Evolutionary conservation across 768 basidiomycete genomes (phyloP).

Genomic region (Macrocybe gigantea): DNA sequence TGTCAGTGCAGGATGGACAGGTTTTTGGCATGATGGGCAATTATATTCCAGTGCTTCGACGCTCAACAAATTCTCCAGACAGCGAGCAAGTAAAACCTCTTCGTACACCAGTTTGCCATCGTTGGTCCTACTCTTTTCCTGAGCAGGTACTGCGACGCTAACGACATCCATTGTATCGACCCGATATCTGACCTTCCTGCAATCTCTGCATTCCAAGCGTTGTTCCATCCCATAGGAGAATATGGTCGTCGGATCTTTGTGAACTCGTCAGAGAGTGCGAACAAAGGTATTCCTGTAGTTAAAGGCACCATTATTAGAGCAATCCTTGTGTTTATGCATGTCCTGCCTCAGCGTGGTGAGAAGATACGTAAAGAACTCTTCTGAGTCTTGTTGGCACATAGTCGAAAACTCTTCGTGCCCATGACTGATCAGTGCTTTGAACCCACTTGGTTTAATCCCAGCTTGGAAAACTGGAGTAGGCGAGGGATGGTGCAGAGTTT

Average conservation of each 20-base stretch:
- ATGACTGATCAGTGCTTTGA: conserved; percentile 87
- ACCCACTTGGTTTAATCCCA: conserved; percentile 75
- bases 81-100: conserved; percentile 53
- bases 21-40: conserved; percentile 69
- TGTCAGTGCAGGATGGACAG: conserved; percentile 31
- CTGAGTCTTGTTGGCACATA: conserved; percentile 96
- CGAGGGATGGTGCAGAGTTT: conserved; percentile 16
- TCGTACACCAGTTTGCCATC: conserved; percentile 63
- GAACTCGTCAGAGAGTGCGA: background rate
- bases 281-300: background rate
- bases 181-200: conserved; percentile 77
- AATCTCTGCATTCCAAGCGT: conserved; percentile 74
- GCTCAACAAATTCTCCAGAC: conserved; percentile 53
- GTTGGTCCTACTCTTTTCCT: conserved; percentile 44
- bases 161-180: conserved; percentile 71
- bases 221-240: conserved; percentile 88
- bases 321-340: conserved; percentile 41
- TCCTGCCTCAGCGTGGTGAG: conserved; percentile 68
- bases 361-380: conserved; percentile 88
- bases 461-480: conserved; percentile 66
- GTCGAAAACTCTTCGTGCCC: conserved; percentile 93
- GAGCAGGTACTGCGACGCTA: conserved; percentile 75
- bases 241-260: conserved; percentile 60
- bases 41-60: conserved; percentile 71
- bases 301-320: conserved; percentile 22